Base-by-base conservation (phyloP, 495 filamentous ascomycete genomes). In the Aspergillus egyptiacus region DNA sequence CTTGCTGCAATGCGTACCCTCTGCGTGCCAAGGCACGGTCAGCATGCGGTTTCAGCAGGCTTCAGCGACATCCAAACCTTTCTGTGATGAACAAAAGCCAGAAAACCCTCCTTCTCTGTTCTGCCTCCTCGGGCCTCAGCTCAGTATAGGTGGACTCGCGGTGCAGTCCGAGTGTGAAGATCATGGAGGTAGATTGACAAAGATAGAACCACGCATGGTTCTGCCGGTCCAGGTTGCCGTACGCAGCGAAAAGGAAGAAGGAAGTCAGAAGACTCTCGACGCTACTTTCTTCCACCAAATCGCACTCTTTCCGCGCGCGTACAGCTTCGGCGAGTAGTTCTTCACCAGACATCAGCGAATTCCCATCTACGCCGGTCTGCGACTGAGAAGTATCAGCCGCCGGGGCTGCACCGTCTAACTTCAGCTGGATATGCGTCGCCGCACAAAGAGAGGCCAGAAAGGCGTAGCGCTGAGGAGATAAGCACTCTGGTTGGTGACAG, bases 351-450 rank as follows among this genome's bases (percentile, higher is more conserved):
- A 72, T 60, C n/a, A 61, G 38, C 13, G 55, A 57, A 23, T 63
- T 51, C n/a, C 82, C 64, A 50, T 78, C 79, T 44, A 78, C 77
- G 2, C 61, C 30, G 22, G 73, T 72, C 61, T 77, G 66, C 53
- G 70, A 67, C 43, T 78, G 77, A 23, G 66, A 67, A 17, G 77
- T 70, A 37, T 77, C 75, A 39, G 82, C 70, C 22, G 71, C 71
- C 5, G 71, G 63, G 0, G 77, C 76, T 20, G 79, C 69, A 3
- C 70, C 75, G 70, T 78, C 70, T 0, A 80, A 51, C 14, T 73
- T 69, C 32, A 91, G 82, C 58, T 95, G 89, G 17, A 93, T 87
- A 70, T 90, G 81, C 58, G 91, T 88, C 57, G 86, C 90, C 1
- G 86, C 86, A 59, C 86, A 93, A 2, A 95, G 66, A 6, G 89